These are phyloP conservation scores for Eutrema salsugineum DNA, from an alignment of 441 rosid species.

Conservation along the genomic window DNA sequence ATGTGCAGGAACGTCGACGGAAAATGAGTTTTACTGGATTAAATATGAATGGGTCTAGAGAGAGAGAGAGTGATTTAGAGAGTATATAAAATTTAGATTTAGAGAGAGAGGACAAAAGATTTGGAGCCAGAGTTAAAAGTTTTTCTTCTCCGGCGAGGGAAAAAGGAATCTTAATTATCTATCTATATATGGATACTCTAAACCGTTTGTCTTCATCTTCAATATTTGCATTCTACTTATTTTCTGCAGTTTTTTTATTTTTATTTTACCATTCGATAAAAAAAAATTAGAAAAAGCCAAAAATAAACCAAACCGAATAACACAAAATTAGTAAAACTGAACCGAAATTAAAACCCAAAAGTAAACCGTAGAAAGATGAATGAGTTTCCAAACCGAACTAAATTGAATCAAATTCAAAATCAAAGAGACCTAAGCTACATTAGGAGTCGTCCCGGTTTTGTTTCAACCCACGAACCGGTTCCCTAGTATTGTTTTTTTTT, in stretches of 20 bases:
- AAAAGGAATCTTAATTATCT: slow-evolving; percentile 29
- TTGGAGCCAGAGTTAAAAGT: slow-evolving; percentile 10
- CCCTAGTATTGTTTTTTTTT: neutral
- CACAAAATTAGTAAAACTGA: neutral
- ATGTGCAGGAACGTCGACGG: slow-evolving; percentile 33
- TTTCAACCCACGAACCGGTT: neutral
- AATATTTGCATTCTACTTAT: neutral
- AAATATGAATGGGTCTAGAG: slow-evolving; percentile 14
- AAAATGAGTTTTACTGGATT: slow-evolving; percentile 9
- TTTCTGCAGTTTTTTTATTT: neutral
- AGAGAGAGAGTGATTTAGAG: slow-evolving; percentile 19
- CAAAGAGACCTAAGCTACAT: too few relatives aligned
- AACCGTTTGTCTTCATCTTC: slow-evolving; percentile 18
- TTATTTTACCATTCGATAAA: neutral
- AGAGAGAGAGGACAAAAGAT: slow-evolving; percentile 30
- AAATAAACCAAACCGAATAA: neutral
- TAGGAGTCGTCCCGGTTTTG: neutral
- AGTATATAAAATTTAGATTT: slow-evolving; percentile 20
- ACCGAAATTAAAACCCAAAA: neutral
- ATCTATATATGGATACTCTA: slow-evolving; percentile 23
- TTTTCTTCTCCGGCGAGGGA: neutral
- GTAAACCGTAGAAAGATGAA: too few relatives aligned
- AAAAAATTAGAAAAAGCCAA: neutral
- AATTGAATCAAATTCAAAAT: too few relatives aligned
- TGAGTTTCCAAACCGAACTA: too few relatives aligned